phyloP scores from a whole-genome alignment of 2,329 filamentous ascomycete genomes.

The Phyllosticta ampelicida region DNA sequence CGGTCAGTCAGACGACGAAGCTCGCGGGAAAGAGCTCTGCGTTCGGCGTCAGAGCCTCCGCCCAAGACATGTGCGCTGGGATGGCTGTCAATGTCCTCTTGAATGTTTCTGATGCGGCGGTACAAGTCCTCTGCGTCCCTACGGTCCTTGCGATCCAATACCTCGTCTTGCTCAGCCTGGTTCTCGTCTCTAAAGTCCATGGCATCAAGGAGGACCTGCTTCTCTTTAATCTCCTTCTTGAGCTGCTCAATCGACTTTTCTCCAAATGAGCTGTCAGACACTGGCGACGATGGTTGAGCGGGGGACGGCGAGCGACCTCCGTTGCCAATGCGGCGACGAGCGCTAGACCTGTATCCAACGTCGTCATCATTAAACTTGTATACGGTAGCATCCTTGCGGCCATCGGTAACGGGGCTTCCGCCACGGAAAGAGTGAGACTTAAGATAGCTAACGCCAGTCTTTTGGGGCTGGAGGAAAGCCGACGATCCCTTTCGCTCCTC shows the following conservation, averaged over 20 bases:
- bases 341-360: constrained; percentile 82
- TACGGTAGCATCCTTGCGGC: constrained; percentile 87
- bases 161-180: constrained; percentile 79
- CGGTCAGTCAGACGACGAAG: constrained; percentile 81
- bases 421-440: constrained; percentile 88
- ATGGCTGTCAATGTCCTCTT: constrained; percentile 89
- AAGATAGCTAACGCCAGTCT: constrained; percentile 95
- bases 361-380: constrained; percentile 95
- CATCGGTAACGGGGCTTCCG: constrained; percentile 44
- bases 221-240: constrained; percentile 85
- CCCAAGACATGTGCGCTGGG: constrained; percentile 53
- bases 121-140: constrained; percentile 92
- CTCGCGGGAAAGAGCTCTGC: constrained; percentile 75
- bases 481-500: constrained; percentile 81
- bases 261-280: constrained; percentile 55
- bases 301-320: constrained; percentile 68
- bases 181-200: constrained; percentile 95
- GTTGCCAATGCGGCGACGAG: constrained; percentile 66
- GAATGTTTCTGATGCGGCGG: constrained; percentile 77
- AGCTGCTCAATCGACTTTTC: constrained; percentile 80
- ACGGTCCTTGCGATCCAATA: constrained; percentile 78
- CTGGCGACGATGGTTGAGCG: constrained; percentile 46
- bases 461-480: constrained; percentile 82
- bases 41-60: constrained; percentile 63
- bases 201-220: constrained; percentile 86